Base-by-base conservation (phyloP, 2,329 filamentous ascomycete genomes). In the Xylariaceae sp. region DNA sequence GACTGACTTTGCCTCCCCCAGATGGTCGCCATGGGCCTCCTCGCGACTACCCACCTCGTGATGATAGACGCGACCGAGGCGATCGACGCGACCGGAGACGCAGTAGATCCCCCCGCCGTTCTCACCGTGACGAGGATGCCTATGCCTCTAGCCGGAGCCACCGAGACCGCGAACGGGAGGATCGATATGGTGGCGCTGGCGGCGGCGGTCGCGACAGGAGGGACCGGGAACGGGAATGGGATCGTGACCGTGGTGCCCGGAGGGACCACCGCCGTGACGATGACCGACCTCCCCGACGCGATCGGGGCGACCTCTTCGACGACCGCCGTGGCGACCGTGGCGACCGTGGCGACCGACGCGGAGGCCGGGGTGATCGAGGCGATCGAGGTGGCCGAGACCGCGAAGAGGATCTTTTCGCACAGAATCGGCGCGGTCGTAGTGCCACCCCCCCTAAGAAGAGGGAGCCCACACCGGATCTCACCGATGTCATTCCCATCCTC, bases 81-180 rank as follows among this genome's bases (percentile, higher is more conserved):
- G 53, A 51, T 50, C 47, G 47, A 47, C 48, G 49, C 22, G 51
- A 53, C 10, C 43, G 81, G 52, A 75, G 88, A 62, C 83, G 90
- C 45, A 94, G 89, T 40, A 80, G 90, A 56, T 96, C 90, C 13
- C 89, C 89, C 37, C 69, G 80, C 43, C 61, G 68, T 37, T 65
- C 70, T 47, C 79, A 85, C 49, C 83, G 83, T 48, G 72, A 77
- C 58, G 73, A 77, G 38, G 53, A 58, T 35, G 55, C 84, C 36
- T 96, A 96, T 64, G 94, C 89, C 14, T 88, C 85, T 5, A 94
- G 88, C 61, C 83, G 90, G 48, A 89, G 82, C 64, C 93, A 94
- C 59, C 78, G 90, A 56, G 90, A 94, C 57, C 74, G 90, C 42
- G 90, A 96, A 65, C 83, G 90, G 42, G 90, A 96, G 61, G 90